Evolutionary conservation across 2,329 filamentous ascomycete genomes (phyloP).

Genomic region (Phialophora verrucosa): DNA sequence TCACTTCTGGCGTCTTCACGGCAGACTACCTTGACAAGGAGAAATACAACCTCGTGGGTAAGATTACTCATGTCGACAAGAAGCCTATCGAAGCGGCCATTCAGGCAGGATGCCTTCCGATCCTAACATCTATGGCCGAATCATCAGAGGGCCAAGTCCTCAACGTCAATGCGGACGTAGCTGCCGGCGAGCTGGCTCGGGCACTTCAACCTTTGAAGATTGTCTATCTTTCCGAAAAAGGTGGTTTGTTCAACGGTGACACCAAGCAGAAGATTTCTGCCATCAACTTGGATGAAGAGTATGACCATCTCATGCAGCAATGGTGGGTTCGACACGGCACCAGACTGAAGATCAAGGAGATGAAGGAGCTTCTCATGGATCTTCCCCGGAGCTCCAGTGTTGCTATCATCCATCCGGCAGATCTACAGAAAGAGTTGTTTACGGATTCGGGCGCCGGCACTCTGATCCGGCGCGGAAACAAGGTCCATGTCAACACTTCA

Average conservation of each 20-base stretch:
- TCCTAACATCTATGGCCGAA: slow-evolving; percentile 96
- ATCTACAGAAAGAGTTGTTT: slow-evolving; percentile 95
- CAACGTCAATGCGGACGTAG: slow-evolving; percentile 97
- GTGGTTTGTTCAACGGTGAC: slow-evolving; percentile 90
- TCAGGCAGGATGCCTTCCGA: slow-evolving; percentile 85
- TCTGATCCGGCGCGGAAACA: slow-evolving; percentile 88
- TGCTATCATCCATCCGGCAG: slow-evolving; percentile 94
- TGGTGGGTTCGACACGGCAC: slow-evolving; percentile 96
- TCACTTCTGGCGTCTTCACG: slow-evolving; percentile 86
- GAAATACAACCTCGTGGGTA: slow-evolving; percentile 93
- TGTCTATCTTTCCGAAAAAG: slow-evolving; percentile 98
- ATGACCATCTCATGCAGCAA: slow-evolving; percentile 87
- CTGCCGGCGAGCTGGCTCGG: slow-evolving; percentile 88
- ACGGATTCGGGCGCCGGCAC: slow-evolving; percentile 95
- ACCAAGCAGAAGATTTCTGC: slow-evolving; percentile 94
- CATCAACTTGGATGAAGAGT: slow-evolving; percentile 97
- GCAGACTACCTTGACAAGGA: slow-evolving; percentile 96
- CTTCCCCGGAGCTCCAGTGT: slow-evolving; percentile 92
- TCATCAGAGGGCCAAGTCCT: slow-evolving; percentile 87
- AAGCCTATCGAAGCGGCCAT: slow-evolving; percentile 89
- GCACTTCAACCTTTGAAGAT: slow-evolving; percentile 93
- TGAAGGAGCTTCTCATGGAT: slow-evolving; percentile 88
- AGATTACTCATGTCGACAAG: slow-evolving; percentile 92
- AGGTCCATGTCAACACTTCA: slow-evolving; percentile 75
- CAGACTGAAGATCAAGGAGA: slow-evolving; percentile 94